Evolutionary conservation across 2,329 filamentous ascomycete genomes (phyloP).

Genomic region (Paraphaeosphaeria sporulosa): DNA sequence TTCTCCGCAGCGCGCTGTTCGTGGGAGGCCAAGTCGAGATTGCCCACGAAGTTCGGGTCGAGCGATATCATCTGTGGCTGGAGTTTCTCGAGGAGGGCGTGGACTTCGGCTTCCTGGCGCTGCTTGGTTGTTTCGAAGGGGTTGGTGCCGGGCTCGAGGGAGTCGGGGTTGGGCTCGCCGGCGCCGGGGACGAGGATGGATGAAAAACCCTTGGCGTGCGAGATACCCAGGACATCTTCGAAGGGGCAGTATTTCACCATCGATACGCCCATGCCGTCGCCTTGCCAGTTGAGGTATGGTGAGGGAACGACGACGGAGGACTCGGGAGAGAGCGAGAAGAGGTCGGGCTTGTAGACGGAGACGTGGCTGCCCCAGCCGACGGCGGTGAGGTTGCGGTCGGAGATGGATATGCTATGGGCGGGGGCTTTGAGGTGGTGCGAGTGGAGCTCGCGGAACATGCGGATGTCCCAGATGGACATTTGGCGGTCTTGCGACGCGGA

Average conservation of each 20-base stretch:
- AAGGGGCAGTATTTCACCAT: slow-evolving; percentile 91
- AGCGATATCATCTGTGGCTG: slow-evolving; percentile 97
- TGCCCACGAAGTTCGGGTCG: slow-evolving; percentile 90
- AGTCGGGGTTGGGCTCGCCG: slow-evolving; percentile 97
- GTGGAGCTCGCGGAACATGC: slow-evolving; percentile 92
- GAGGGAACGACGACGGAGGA: slow-evolving; percentile 77
- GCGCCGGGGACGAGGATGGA: slow-evolving; percentile 90
- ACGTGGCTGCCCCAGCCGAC: slow-evolving; percentile 91
- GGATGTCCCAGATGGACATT: slow-evolving; percentile 96
- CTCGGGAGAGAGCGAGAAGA: slow-evolving; percentile 80
- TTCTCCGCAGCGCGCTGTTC: slow-evolving; percentile 78
- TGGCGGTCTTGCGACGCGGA: slow-evolving; percentile 87
- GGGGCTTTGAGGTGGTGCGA: slow-evolving; percentile 86
- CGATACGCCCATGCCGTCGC: slow-evolving; percentile 82
- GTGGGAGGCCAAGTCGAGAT: slow-evolving; percentile 81
- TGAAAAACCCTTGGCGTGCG: slow-evolving; percentile 85
- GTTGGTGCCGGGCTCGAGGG: slow-evolving; percentile 78
- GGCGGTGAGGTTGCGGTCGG: slow-evolving; percentile 85
- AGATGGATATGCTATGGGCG: slow-evolving; percentile 84
- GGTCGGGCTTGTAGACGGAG: slow-evolving; percentile 82
- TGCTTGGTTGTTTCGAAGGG: slow-evolving; percentile 94
- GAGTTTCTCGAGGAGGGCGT: slow-evolving; percentile 88
- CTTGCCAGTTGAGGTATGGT: slow-evolving; percentile 93
- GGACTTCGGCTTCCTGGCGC: slow-evolving; percentile 91
- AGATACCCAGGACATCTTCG: slow-evolving; percentile 88